Base-by-base conservation (phyloP, 148 eudicot species). In the Chenopodium suecicum region DNA sequence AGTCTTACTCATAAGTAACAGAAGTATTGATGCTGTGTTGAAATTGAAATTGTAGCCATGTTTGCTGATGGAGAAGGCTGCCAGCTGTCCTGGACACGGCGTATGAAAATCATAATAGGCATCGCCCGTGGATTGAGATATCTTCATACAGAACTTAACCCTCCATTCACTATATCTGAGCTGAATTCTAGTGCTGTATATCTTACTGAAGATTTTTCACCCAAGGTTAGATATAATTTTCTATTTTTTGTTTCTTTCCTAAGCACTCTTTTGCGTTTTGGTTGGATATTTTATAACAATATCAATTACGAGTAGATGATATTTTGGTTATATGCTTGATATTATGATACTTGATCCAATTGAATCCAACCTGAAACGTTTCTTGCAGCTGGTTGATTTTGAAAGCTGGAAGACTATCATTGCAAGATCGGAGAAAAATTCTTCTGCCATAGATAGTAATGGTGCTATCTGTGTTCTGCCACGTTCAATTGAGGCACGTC, bases 131-230 rank as follows among this genome's bases (percentile, higher is more conserved):
- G 99, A 54, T 85, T 97, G 69, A 90, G 82, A 79, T 97, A 97
- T 87, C 91, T 97, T 78, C 99, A 97, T 82, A 84, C 93, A 4
- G 99, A 97, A 85, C 90, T 97, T 64, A 88, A 90, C 80, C 99
- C 99, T 17, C 95, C 98, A 64, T 92, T 97, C 86, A 92, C 94
- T 25, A 88, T 97, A 70, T 91, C 94, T 0, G 92, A 90, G 85
- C 85, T 97, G 83, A 92, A 90, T 82, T 94, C 99, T 44, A 90
- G 86, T 78, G 90, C 99, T 31, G 90, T 96, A 10, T 96, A 97
- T 89, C 94, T 97, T 46, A 92, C 92, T 12, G 99, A 97, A 77
- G 94, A 92, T 83, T 97, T 92, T 89, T 94, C 93, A 22, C 99
- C 98, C 27, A 97, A 97, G 95, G 99, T 97, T 14, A 77, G 20